Conservation (phyloP, 345 rosid genomes). For the Limnanthes douglasii region DNA sequence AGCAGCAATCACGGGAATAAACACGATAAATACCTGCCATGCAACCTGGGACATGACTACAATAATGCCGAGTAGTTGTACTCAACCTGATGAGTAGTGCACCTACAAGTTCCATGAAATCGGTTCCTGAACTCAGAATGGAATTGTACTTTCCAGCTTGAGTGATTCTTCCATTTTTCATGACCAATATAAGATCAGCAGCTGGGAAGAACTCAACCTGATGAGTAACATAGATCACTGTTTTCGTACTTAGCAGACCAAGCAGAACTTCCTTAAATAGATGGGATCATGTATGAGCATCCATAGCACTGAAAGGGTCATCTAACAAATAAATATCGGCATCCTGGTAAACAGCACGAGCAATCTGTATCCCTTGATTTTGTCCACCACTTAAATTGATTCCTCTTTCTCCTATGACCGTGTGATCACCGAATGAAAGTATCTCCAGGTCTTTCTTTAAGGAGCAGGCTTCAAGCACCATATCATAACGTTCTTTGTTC, state of each 20-base stretch:
- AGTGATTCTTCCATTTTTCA: constrained; percentile 66
- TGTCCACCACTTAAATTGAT: constrained; percentile 86
- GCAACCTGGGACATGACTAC: constrained; percentile 69
- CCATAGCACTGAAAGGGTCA: constrained; percentile 88
- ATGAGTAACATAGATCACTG: constrained; percentile 72
- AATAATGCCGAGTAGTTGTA: constrained; percentile 50
- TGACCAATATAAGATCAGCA: constrained; percentile 65
- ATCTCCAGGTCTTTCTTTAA: constrained; percentile 59
- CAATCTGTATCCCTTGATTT: constrained; percentile 74
- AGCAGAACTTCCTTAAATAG: constrained; percentile 65
- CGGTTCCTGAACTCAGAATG: constrained; percentile 45
- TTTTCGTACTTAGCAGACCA: constrained; percentile 32
- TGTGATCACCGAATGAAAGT: constrained; percentile 69
- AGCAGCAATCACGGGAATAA: constrained; percentile 40
- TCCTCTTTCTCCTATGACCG: constrained; percentile 76
- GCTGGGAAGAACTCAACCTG: constrained; percentile 75
- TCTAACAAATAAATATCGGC: constrained; percentile 74
- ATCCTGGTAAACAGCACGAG: constrained; percentile 81
- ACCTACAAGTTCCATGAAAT: constrained; percentile 65
- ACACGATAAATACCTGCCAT: constrained; percentile 70
- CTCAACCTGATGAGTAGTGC: constrained; percentile 47
- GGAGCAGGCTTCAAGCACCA: constrained; percentile 54
- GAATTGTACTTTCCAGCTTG: constrained; percentile 65
- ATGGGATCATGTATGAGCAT: constrained; percentile 81
- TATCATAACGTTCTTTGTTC: constrained; percentile 48